phyloP scores from a whole-genome alignment of 768 basidiomycete genomes.

The Favolaschia claudopus region DNA sequence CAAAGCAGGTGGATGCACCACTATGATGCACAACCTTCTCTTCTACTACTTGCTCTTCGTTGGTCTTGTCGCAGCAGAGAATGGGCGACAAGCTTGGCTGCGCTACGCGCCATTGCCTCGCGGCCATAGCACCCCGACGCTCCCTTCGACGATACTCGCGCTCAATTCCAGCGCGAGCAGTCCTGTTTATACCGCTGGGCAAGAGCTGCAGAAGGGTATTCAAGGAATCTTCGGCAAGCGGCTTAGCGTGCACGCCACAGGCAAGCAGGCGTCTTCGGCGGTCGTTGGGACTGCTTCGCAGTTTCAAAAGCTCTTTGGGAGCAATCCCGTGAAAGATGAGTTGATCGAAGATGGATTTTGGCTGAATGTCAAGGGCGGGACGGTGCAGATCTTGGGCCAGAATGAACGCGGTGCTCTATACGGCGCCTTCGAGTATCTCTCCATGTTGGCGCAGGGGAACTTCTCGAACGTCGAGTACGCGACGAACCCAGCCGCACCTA shows the following conservation, averaged over 20 bases:
- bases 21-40: slow-evolving; percentile 21
- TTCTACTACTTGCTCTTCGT: slow-evolving; percentile 19
- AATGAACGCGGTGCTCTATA: slow-evolving; percentile 26
- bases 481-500: slow-evolving; percentile 25
- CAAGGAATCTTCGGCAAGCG: slow-evolving; percentile 19
- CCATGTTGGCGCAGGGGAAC: slow-evolving; percentile 27
- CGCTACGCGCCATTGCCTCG: slow-evolving; percentile 22
- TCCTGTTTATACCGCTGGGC: slow-evolving; percentile 25
- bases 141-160: slow-evolving; percentile 23
- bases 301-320: slow-evolving; percentile 24
- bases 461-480: slow-evolving; percentile 24
- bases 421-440: slow-evolving; percentile 27
- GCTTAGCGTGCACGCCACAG: slow-evolving; percentile 11
- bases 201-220: slow-evolving; percentile 26
- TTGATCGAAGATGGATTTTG: slow-evolving; percentile 26
- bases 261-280: slow-evolving; percentile 16
- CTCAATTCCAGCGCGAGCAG: slow-evolving; percentile 25
- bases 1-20: too few relatives aligned
- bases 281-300: slow-evolving; percentile 23
- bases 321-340: slow-evolving; percentile 11
- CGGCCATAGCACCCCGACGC: slow-evolving; percentile 1
- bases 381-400: slow-evolving; percentile 24
- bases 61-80: slow-evolving; percentile 21
- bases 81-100: slow-evolving; percentile 25
- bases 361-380: slow-evolving; percentile 25